Percentiles rank a stretch among this genome's conserved stretches.
Conservation (phyloP, 306 rosid genomes). For the Acacia confusa region DNA sequence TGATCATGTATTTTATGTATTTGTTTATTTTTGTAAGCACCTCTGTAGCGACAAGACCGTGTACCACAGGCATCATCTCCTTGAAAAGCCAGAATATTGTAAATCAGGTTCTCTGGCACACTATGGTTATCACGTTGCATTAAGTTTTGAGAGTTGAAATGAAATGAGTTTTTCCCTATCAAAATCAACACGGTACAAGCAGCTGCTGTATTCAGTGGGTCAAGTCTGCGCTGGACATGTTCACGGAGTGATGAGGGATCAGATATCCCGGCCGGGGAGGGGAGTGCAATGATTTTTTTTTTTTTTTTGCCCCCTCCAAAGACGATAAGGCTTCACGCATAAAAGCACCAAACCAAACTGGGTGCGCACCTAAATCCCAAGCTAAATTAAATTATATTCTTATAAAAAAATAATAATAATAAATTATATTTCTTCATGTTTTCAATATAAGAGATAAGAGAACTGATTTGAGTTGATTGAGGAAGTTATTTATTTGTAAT, state of each 20-base stretch:
- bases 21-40: not conserved
- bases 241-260: not conserved
- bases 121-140: not conserved
- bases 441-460: too few species aligned
- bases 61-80: conserved; percentile 3
- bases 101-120: not conserved
- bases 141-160: not conserved
- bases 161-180: not conserved
- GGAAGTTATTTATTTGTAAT: too few species aligned
- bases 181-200: not conserved
- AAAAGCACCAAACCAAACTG: not conserved
- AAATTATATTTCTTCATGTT: too few species aligned
- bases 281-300: too few species aligned
- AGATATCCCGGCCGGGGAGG: not conserved
- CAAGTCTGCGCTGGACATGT: not conserved
- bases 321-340: not conserved
- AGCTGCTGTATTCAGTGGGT: not conserved
- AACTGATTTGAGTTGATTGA: too few species aligned
- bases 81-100: not conserved
- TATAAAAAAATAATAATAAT: too few species aligned
- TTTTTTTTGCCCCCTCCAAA: too few species aligned
- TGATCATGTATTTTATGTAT: not conserved
- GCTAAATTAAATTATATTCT: too few species aligned
- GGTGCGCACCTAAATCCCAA: not conserved
- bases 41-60: conserved; percentile 21